Percentiles rank a stretch among this genome's conserved stretches.
Evolutionary conservation across 306 rosid species (phyloP).

Genomic region (Acacia acuminata): DNA sequence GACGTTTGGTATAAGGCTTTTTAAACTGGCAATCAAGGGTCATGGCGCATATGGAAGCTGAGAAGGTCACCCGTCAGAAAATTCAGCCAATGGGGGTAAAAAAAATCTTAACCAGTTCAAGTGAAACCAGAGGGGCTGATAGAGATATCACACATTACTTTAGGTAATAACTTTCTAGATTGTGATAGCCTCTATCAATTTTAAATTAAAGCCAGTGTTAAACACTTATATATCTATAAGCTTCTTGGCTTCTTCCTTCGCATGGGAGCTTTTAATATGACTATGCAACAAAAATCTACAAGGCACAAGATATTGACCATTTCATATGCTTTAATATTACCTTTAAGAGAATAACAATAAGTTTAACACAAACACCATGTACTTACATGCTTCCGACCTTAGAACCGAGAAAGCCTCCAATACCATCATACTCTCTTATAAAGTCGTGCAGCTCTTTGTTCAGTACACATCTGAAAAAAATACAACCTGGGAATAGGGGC

Average conservation of each 20-base stretch:
- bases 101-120: background rate
- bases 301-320: background rate
- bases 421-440: constrained; percentile 67
- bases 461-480: constrained; percentile 71
- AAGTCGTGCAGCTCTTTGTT: constrained; percentile 87
- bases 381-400: constrained; percentile 90
- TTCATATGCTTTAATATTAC: background rate
- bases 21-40: constrained; percentile 10
- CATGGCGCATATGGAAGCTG: background rate
- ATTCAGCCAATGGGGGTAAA: background rate
- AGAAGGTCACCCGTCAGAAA: background rate
- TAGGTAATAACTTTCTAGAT: constrained; percentile 9
- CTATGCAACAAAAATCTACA: background rate
- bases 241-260: background rate
- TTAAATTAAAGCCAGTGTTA: background rate
- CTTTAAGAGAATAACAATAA: background rate
- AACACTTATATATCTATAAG: background rate
- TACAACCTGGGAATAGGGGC: constrained; percentile 75
- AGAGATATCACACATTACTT: background rate
- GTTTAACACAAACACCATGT: constrained; percentile 2
- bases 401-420: constrained; percentile 87
- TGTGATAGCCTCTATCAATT: background rate
- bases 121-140: background rate
- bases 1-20: constrained; percentile 2
- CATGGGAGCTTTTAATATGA: background rate